Conservation (phyloP, 495 filamentous ascomycete genomes). For the Neurospora sp. region DNA sequence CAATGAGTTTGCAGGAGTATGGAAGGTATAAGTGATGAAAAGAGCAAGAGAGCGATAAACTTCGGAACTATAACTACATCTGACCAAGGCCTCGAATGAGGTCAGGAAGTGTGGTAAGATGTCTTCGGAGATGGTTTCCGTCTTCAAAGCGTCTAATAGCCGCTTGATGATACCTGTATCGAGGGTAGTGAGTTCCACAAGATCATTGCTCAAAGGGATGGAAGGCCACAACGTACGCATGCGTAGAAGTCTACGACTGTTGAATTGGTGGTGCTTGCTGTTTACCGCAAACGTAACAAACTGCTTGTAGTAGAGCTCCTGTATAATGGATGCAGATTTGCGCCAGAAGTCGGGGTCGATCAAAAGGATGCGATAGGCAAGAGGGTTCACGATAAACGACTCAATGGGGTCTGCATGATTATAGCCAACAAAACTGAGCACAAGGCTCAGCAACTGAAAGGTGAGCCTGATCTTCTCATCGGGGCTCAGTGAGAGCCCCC, state of each 20-base stretch:
- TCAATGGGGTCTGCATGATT: constrained; percentile 62
- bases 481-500: constrained; percentile 26
- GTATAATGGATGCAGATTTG: constrained; percentile 57
- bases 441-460: constrained; percentile 59
- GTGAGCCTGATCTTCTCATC: constrained; percentile 56
- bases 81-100: constrained; percentile 67
- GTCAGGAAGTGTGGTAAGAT: constrained; percentile 64
- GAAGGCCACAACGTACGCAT: constrained; percentile 62
- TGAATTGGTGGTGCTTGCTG: constrained; percentile 89
- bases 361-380: constrained; percentile 83
- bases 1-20: constrained; percentile 46
- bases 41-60: constrained; percentile 78
- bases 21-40: constrained; percentile 87
- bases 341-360: constrained; percentile 92
- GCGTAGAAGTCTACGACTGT: constrained; percentile 67
- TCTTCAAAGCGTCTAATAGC: constrained; percentile 80
- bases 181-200: constrained; percentile 9
- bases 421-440: constrained; percentile 83
- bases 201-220: neutral
- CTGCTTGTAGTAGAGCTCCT: constrained; percentile 85
- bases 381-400: constrained; percentile 88
- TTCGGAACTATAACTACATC: constrained; percentile 68
- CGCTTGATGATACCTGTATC: constrained; percentile 74
- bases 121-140: constrained; percentile 60
- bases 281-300: constrained; percentile 71